phyloP scores from a whole-genome alignment of 2,329 filamentous ascomycete species.

The Ascochyta viciae-villosae region DNA sequence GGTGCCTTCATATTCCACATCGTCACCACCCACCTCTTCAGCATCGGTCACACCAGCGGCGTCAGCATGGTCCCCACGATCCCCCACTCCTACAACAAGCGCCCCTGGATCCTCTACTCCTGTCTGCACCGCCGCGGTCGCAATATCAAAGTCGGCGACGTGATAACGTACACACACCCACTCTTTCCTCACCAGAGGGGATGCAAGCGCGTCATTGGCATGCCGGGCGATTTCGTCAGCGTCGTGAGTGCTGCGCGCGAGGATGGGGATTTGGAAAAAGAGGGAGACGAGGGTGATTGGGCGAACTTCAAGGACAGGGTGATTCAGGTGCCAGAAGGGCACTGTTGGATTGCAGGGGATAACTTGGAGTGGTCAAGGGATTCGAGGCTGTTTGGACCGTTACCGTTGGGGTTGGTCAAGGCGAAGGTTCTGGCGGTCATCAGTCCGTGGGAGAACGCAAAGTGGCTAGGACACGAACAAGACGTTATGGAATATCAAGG shows the following conservation, averaged over 20 bases:
- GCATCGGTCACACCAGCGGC: slow-evolving; percentile 67
- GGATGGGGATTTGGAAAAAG: slow-evolving; percentile 33
- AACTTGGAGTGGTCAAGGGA: slow-evolving; percentile 85
- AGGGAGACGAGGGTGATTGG: slow-evolving; percentile 35
- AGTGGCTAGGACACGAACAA: slow-evolving; percentile 31
- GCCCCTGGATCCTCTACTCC: slow-evolving; percentile 37
- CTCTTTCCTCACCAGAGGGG: slow-evolving; percentile 63
- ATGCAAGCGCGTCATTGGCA: slow-evolving; percentile 75
- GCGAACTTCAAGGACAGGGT: slow-evolving; percentile 53
- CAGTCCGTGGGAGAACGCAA: slow-evolving; percentile 31
- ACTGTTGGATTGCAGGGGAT: slow-evolving; percentile 91
- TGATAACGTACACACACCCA: slow-evolving; percentile 81
- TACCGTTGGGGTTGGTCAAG: slow-evolving; percentile 83
- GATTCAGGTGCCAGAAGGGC: slow-evolving; percentile 84
- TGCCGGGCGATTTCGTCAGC: slow-evolving; percentile 72
- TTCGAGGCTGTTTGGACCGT: slow-evolving; percentile 83
- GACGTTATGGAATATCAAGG: slow-evolving; percentile 23
- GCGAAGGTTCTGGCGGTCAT: slow-evolving; percentile 73
- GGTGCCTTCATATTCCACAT: slow-evolving; percentile 43
- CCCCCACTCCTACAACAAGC: slow-evolving; percentile 24
- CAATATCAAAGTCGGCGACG: slow-evolving; percentile 76
- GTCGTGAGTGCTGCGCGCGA: slow-evolving; percentile 64
- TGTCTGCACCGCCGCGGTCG: slow-evolving; percentile 60
- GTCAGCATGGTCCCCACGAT: slow-evolving; percentile 93
- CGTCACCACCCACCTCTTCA: slow-evolving; percentile 63